These are phyloP conservation scores for Kwoniella shandongensis DNA, from an alignment of 768 basidiomycete genomes.

Conservation along the genomic window DNA sequence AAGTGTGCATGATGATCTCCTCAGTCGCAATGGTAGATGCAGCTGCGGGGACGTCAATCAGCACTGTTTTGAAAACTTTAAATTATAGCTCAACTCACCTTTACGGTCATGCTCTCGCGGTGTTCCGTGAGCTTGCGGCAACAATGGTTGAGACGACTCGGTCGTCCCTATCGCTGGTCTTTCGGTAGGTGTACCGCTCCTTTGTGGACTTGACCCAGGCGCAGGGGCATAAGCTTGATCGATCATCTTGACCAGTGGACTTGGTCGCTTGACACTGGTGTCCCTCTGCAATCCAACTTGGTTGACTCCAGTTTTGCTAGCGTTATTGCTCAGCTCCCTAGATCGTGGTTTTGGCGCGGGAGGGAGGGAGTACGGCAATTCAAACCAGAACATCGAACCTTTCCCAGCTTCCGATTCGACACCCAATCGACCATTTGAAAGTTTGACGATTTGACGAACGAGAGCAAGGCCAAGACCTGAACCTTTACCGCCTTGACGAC, in stretches of 20 bases:
- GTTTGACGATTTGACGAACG: slow-evolving; percentile 73
- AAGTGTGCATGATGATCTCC: slow-evolving; percentile 26
- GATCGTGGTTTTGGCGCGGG: slow-evolving; percentile 22
- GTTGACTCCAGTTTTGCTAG: slow-evolving; percentile 1
- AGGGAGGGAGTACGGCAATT: slow-evolving; percentile 48
- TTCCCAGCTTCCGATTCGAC: slow-evolving; percentile 56
- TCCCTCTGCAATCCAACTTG: background rate
- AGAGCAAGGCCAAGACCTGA: slow-evolving; percentile 74
- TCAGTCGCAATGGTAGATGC: slow-evolving; percentile 3
- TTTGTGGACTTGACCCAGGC: background rate
- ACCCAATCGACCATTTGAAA: slow-evolving; percentile 69
- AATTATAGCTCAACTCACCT: background rate
- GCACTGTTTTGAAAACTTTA: background rate
- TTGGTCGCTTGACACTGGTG: slow-evolving; percentile 7
- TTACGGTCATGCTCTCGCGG: background rate
- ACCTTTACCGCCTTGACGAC: slow-evolving; percentile 60
- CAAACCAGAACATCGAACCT: slow-evolving; percentile 80
- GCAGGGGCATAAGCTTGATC: background rate
- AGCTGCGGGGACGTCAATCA: background rate
- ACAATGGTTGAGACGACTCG: slow-evolving; percentile 27
- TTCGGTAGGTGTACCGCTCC: background rate
- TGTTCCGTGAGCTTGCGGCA: slow-evolving; percentile 26
- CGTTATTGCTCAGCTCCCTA: background rate
- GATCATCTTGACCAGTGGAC: slow-evolving; percentile 9
- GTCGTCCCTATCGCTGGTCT: slow-evolving; percentile 31